Percentiles rank a stretch among this genome's conserved stretches.
Conservation (phyloP, 495 filamentous ascomycete genomes). For the Melanomma pulvis-pyrius region DNA sequence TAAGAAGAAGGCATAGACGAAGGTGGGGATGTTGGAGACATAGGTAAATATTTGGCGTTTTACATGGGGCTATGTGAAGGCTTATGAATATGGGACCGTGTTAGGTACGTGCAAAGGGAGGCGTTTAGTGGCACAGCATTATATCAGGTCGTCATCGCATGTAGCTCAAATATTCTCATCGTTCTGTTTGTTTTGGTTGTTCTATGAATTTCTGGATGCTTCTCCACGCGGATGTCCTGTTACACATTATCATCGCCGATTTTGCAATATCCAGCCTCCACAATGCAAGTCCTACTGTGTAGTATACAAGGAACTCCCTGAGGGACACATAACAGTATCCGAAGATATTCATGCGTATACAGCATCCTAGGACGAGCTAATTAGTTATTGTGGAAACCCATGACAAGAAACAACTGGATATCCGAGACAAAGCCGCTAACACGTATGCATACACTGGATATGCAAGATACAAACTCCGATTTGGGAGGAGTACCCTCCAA, state of each 20-base stretch:
- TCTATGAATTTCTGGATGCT: not conserved
- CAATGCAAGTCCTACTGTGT: not conserved
- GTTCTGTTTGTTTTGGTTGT: not conserved
- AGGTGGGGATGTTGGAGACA: not conserved
- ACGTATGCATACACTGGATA: not conserved
- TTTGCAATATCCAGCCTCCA: not conserved
- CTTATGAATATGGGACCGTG: too few species aligned
- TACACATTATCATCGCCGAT: not conserved
- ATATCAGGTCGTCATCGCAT: not conserved
- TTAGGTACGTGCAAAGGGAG: too few species aligned
- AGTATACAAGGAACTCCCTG: not conserved
- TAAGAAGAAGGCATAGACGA: conserved; percentile 11
- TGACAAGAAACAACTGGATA: not conserved
- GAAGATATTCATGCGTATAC: not conserved
- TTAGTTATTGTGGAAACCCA: not conserved
- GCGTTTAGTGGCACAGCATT: too few species aligned
- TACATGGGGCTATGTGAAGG: too few species aligned
- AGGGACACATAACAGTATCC: not conserved
- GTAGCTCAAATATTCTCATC: not conserved
- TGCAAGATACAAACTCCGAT: not conserved
- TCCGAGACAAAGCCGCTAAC: not conserved
- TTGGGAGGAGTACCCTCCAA: not conserved
- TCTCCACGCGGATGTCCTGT: not conserved
- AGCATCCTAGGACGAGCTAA: not conserved
- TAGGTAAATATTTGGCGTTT: not conserved